These are phyloP conservation scores for Clavispora carvajalis DNA, from an alignment of 805 yeast genomes.

Conservation along the genomic window DNA sequence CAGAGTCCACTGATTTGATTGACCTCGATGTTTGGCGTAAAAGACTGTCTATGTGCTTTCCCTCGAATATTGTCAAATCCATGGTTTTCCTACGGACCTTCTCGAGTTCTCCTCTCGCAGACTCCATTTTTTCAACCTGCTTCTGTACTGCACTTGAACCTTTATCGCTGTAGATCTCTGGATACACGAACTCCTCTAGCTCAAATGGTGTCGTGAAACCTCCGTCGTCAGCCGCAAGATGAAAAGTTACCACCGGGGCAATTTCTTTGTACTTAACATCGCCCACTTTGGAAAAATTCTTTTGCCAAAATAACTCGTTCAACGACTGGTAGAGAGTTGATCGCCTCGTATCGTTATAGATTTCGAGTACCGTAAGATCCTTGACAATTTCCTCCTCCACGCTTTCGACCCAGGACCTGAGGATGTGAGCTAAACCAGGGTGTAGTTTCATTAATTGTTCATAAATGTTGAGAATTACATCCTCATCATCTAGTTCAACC, in stretches of 20 bases:
- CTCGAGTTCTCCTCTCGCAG: conserved; percentile 15
- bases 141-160: conserved; percentile 15
- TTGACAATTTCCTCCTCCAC: conserved; percentile 20
- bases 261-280: conserved; percentile 22
- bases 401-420: conserved; percentile 26
- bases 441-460: conserved; percentile 12
- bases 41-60: conserved; percentile 28
- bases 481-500: conserved; percentile 17
- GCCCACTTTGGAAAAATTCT: conserved; percentile 24
- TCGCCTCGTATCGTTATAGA: conserved; percentile 27
- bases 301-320: conserved; percentile 34
- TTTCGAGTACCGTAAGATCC: conserved; percentile 24
- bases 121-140: conserved; percentile 16
- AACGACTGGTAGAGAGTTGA: conserved; percentile 27
- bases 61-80: conserved; percentile 34
- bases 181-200: conserved; percentile 29
- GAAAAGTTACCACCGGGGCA: conserved; percentile 29
- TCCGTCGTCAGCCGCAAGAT: conserved; percentile 24
- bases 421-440: conserved; percentile 12
- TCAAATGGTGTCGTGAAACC: conserved; percentile 17
- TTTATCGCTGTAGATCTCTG: conserved; percentile 27
- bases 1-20: conserved; percentile 5
- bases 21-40: conserved; percentile 19
- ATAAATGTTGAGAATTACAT: conserved; percentile 15
- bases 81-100: conserved; percentile 22